phyloP scores from a whole-genome alignment of 1,284 basidiomycete genomes.

The Ganoderma lucidum region DNA sequence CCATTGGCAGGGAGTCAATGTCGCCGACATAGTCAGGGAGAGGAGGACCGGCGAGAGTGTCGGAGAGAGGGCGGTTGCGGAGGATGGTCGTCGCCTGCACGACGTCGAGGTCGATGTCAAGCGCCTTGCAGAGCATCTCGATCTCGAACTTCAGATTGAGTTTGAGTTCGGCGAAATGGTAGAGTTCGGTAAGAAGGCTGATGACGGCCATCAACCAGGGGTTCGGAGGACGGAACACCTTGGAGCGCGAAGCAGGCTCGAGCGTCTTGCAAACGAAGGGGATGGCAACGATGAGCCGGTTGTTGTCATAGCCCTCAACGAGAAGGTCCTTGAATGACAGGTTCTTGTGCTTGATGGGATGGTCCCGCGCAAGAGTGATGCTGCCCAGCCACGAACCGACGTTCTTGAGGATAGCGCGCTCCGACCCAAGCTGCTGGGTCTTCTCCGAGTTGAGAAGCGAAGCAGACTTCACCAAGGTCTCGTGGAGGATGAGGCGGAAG shows the following conservation, averaged over 20 bases:
- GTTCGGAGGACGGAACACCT: conserved; percentile 95
- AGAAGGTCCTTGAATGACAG: conserved; percentile 97
- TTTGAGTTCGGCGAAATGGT: conserved; percentile 96
- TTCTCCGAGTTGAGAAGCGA: conserved; percentile 92
- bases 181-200: conserved; percentile 92
- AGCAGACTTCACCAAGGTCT: conserved; percentile 91
- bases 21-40: conserved; percentile 78
- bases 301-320: conserved; percentile 94
- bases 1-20: conserved; percentile 75
- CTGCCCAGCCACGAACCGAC: conserved; percentile 95
- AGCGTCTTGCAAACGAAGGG: conserved; percentile 99
- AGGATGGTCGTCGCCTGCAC: conserved; percentile 89
- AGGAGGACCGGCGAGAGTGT: conserved; percentile 59
- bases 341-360: conserved; percentile 93
- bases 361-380: conserved; percentile 92
- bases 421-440: conserved; percentile 85
- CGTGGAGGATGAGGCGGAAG: conserved; percentile 86
- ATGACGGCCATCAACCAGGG: conserved; percentile 98
- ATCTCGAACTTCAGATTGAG: conserved; percentile 99
- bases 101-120: conserved; percentile 88
- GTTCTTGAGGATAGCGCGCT: conserved; percentile 92
- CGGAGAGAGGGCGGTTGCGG: conserved; percentile 69
- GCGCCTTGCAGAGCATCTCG: conserved; percentile 93
- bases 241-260: conserved; percentile 89
- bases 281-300: conserved; percentile 93